A percentile compares a stretch with the other conserved stretches of the same genome.
These are phyloP conservation scores for Zymoseptoria tritici DNA, from an alignment of 2,329 filamentous ascomycete genomes.

Conservation along the genomic window DNA sequence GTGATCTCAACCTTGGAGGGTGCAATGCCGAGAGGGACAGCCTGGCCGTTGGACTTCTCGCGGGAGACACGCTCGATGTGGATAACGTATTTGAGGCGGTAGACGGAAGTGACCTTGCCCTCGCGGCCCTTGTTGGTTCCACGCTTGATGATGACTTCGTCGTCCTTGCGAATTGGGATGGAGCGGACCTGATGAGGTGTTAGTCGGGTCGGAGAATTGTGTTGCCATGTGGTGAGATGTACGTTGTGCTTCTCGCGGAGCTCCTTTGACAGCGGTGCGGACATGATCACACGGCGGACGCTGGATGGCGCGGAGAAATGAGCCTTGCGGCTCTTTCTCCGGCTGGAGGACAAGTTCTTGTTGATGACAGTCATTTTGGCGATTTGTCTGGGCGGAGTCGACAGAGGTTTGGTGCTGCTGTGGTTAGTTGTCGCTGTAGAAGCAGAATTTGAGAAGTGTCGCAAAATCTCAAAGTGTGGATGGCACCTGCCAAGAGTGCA, in stretches of 20 bases:
- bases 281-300: conserved; percentile 94
- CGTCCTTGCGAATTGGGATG: conserved; percentile 96
- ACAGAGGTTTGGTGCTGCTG: conserved; percentile 11
- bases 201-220: conserved; percentile 7
- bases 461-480: conserved; percentile 1
- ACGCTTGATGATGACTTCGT: conserved; percentile 72
- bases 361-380: conserved; percentile 66
- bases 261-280: conserved; percentile 91
- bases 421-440: conserved; percentile 15
- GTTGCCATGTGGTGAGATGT: conserved; percentile 22
- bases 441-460: conserved; percentile 3
- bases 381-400: conserved; percentile 17
- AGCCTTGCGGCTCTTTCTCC: conserved; percentile 98
- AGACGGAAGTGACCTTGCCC: conserved; percentile 96
- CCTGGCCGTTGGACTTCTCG: conserved; percentile 96
- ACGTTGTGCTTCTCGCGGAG: conserved; percentile 99
- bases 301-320: conserved; percentile 95
- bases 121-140: conserved; percentile 95
- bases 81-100: conserved; percentile 96
- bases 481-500: not conserved
- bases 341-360: conserved; percentile 64
- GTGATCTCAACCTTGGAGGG: conserved; percentile 96
- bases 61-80: conserved; percentile 95
- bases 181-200: conserved; percentile 63
- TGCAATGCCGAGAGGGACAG: conserved; percentile 87